phyloP scores from a whole-genome alignment of 306 rosid genomes.

The Clitoria ternatea region DNA sequence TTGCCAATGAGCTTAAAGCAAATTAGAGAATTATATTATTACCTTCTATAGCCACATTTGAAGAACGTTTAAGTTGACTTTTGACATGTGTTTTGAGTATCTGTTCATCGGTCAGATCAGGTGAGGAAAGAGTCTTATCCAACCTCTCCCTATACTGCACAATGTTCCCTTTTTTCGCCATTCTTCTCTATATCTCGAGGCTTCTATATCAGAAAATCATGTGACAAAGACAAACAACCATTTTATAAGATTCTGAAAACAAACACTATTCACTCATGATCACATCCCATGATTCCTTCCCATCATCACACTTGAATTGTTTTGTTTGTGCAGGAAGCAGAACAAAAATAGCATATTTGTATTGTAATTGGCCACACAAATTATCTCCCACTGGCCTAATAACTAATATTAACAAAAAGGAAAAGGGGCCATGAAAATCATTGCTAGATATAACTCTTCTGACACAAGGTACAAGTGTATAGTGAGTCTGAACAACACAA shows the following conservation, averaged over 20 bases:
- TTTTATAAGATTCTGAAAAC: slow-evolving; percentile 15
- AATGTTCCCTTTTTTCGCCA: slow-evolving; percentile 57
- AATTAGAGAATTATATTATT: not conserved
- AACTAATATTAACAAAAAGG: not conserved
- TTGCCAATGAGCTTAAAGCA: slow-evolving; percentile 2
- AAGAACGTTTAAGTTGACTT: slow-evolving; percentile 50
- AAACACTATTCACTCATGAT: too few species aligned
- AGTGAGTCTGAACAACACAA: not conserved
- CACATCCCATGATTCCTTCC: too few species aligned
- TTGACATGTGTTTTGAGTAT: slow-evolving; percentile 55
- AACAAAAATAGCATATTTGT: not conserved
- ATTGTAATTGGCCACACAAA: not conserved
- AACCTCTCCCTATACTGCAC: slow-evolving; percentile 79
- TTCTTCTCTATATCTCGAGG: slow-evolving; percentile 34
- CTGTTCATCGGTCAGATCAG: slow-evolving; percentile 55
- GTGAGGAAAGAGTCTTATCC: slow-evolving; percentile 65
- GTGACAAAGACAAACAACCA: not conserved
- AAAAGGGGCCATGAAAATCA: not conserved
- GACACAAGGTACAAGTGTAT: too few species aligned
- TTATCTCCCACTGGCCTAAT: not conserved
- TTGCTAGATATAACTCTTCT: not conserved
- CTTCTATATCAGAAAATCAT: slow-evolving; percentile 31
- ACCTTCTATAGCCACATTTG: slow-evolving; percentile 48
- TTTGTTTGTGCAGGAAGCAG: not conserved
- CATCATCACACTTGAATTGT: too few species aligned